Conservation (phyloP, 1,284 basidiomycete species). For the Cerrena zonata region DNA sequence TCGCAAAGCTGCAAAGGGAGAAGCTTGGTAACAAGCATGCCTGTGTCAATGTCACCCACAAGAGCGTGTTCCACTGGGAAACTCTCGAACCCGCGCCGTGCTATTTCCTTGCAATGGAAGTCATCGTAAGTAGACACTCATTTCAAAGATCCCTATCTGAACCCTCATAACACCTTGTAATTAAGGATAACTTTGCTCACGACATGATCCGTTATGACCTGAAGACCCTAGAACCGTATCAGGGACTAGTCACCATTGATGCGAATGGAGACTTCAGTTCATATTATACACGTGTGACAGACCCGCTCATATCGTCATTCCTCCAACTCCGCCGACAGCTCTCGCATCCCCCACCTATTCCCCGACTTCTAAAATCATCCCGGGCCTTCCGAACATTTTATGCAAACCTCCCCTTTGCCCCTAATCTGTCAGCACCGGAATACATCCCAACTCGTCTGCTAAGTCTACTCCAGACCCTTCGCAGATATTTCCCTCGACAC, state of each 20-base stretch:
- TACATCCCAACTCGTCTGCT: slow-evolving; percentile 93
- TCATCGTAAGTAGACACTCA: slow-evolving; percentile 60
- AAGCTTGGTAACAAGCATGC: slow-evolving; percentile 52
- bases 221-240: slow-evolving; percentile 72
- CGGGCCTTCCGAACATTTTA: slow-evolving; percentile 57
- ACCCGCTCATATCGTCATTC: slow-evolving; percentile 77
- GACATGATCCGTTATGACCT: slow-evolving; percentile 90
- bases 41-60: slow-evolving; percentile 69
- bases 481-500: slow-evolving; percentile 83
- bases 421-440: slow-evolving; percentile 86
- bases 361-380: slow-evolving; percentile 53
- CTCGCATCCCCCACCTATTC: slow-evolving; percentile 49
- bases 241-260: slow-evolving; percentile 81
- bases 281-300: slow-evolving; percentile 79
- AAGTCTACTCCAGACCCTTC: slow-evolving; percentile 78
- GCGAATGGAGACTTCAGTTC: slow-evolving; percentile 80
- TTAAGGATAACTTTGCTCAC: slow-evolving; percentile 92
- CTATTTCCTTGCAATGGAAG: slow-evolving; percentile 92
- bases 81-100: slow-evolving; percentile 76
- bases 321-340: slow-evolving; percentile 58
- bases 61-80: slow-evolving; percentile 87
- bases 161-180: slow-evolving; percentile 2
- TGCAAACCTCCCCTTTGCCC: slow-evolving; percentile 74
- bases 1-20: slow-evolving; percentile 69
- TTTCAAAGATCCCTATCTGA: not conserved